phyloP scores from a whole-genome alignment of 2,329 filamentous ascomycete species.

The Gliomastix tumulicola region DNA sequence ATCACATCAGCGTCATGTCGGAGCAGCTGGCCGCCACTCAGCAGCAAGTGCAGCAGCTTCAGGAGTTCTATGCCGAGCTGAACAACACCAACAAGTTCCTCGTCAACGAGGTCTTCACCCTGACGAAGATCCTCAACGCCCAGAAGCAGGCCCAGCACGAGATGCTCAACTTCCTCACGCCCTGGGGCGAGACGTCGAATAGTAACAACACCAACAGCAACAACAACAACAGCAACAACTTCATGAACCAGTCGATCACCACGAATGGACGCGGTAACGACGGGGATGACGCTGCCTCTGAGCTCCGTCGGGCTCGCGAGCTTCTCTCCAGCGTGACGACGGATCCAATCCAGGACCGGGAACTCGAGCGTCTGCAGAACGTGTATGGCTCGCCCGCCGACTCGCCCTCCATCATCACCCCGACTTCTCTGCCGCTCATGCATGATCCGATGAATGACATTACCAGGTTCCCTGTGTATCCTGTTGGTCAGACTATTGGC shows the following conservation, averaged over 20 bases:
- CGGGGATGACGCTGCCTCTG: conserved; percentile 41
- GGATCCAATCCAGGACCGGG: conserved; percentile 45
- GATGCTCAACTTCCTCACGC: conserved; percentile 48
- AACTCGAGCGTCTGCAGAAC: conserved; percentile 48
- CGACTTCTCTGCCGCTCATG: conserved; percentile 36
- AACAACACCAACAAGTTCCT: conserved; percentile 55
- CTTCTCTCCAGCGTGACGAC: conserved; percentile 44
- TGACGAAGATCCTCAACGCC: conserved; percentile 54
- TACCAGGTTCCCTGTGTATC: conserved; percentile 68
- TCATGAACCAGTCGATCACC: conserved; percentile 22
- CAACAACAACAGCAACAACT: conserved; percentile 27
- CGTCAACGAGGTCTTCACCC: conserved; percentile 51
- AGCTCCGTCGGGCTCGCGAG: conserved; percentile 50
- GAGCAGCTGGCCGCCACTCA: conserved; percentile 85
- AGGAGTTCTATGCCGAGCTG: conserved; percentile 78
- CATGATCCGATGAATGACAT: conserved; percentile 50
- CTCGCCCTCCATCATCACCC: conserved; percentile 35
- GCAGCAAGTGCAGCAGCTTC: conserved; percentile 82
- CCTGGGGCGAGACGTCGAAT: conserved; percentile 24
- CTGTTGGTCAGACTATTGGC: conserved; percentile 81
- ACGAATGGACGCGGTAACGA: conserved; percentile 25
- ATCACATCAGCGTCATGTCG: conserved; percentile 85
- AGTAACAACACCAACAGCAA: conserved; percentile 1
- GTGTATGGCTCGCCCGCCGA: conserved; percentile 48
- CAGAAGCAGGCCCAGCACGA: conserved; percentile 52